These are phyloP conservation scores for Scedosporium minutisporum DNA, from an alignment of 2,329 filamentous ascomycete genomes.

Conservation along the genomic window DNA sequence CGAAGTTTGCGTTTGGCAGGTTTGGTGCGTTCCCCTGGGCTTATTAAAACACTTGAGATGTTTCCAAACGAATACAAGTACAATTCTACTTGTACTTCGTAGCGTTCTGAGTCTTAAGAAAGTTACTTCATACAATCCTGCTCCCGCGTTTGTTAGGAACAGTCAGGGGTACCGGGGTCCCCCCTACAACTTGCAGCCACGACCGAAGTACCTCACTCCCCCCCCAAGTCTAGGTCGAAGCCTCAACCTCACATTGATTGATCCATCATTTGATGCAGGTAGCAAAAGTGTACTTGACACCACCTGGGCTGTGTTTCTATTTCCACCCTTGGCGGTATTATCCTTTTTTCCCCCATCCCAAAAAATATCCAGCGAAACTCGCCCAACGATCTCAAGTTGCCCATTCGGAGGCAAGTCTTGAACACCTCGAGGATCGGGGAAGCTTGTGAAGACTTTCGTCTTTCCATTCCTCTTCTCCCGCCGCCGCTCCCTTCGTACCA, in stretches of 20 bases:
- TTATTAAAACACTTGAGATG: not conserved
- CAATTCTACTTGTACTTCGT: too few relatives aligned
- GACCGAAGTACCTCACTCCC: too few relatives aligned
- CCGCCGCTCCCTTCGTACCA: not conserved
- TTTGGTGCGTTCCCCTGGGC: not conserved
- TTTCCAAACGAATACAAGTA: not conserved
- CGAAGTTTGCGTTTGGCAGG: not conserved
- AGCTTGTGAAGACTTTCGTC: not conserved
- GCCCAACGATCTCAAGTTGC: not conserved
- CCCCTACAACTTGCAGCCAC: too few relatives aligned
- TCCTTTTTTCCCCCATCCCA: not conserved
- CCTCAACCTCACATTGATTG: not conserved
- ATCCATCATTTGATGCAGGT: not conserved
- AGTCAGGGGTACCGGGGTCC: too few relatives aligned
- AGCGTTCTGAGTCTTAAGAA: too few relatives aligned
- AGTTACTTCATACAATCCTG: too few relatives aligned
- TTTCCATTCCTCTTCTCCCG: not conserved
- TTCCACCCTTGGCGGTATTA: constrained; percentile 1
- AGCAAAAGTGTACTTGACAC: not conserved
- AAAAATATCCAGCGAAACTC: not conserved
- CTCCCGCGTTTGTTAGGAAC: too few relatives aligned
- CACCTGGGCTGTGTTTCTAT: not conserved
- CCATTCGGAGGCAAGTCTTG: not conserved
- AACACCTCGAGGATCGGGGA: constrained; percentile 1
- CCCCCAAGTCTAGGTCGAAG: not conserved